Evolutionary conservation across 352 stramenopile species (phyloP), one percentile per base, ranked within the genome.

Genomic region (Globisporangium echinulatum): DNA sequence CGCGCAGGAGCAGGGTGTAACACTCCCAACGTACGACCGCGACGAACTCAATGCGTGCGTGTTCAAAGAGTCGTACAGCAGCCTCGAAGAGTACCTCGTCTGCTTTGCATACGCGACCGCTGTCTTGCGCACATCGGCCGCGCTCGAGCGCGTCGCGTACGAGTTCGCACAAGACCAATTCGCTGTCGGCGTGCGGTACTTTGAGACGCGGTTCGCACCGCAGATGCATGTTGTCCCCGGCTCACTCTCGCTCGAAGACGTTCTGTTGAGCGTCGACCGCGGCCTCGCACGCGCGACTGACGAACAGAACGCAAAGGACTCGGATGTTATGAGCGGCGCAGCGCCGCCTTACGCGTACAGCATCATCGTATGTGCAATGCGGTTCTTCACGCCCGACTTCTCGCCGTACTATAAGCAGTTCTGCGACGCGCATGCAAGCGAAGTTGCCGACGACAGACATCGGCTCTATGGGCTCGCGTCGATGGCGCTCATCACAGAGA

Each of bases 321-420:
- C 54, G 2, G 70, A 90, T 47, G 77, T 85, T 19, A 56, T 63
- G 14, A 77, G 59, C 37, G 82, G 74, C 11, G 58, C 77, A 15
- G 86, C 83, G 9, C 88, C 86, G 4, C 64, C 39, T 3, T 94
- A 88, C 69, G 77, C 72, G 19, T 96, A 93, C 49, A 83, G 88
- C 55, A 93, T 96, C 56, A 96, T 96, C 55, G 83, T 90, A 37
- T 96, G 88, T 56, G 88, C 85, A 9, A 96, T 96, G 88, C 74
- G 88, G 47, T 92, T 89, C 69, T 96, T 96, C 69, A 85, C 85
- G 7, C 59, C 69, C n/a, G 71, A 68, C 4, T 91, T 93, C 58
- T 79, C 78, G 42, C 85, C 85, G 19, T 96, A 96, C 70, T 96
- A 93, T 60, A 56, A 79, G 58, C 73, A 90, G 17, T 95, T 96